Percentiles rank a stretch among this genome's conserved stretches.
Evolutionary conservation across 768 basidiomycete genomes (phyloP).

Genomic region (Lenzites betulinus): DNA sequence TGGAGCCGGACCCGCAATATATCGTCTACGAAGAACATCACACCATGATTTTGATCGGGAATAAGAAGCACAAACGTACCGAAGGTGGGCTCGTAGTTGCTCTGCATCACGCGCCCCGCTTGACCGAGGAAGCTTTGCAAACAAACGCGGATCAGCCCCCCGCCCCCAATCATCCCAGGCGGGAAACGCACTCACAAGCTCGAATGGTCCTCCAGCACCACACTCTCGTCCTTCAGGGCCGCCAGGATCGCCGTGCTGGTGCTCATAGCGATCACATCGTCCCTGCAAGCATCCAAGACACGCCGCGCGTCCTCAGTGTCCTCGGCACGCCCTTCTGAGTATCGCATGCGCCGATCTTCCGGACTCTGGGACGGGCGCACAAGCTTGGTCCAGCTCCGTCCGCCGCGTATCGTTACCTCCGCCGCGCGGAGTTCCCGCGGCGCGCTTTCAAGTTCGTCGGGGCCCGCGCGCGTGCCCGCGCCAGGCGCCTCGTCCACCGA

Average conservation of each 20-base stretch:
- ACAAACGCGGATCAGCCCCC: not conserved
- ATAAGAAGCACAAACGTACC: conserved; percentile 36
- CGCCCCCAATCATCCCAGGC: not conserved
- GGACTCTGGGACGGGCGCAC: conserved; percentile 26
- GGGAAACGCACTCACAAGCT: conserved; percentile 53
- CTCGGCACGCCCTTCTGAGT: conserved; percentile 24
- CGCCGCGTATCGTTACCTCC: conserved; percentile 51
- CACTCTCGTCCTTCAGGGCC: conserved; percentile 43
- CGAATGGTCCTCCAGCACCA: conserved; percentile 56
- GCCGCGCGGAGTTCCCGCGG: conserved; percentile 49
- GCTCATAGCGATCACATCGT: conserved; percentile 61
- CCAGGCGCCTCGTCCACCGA: conserved; percentile 33
- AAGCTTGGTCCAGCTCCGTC: conserved; percentile 50
- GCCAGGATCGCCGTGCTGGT: conserved; percentile 45
- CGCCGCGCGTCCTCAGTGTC: conserved; percentile 45
- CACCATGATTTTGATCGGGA: not conserved
- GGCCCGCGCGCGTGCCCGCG: conserved; percentile 7
- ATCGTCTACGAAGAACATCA: conserved; percentile 44
- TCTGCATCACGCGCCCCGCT: conserved; percentile 49
- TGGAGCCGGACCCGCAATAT: conserved; percentile 64
- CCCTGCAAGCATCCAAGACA: conserved; percentile 53
- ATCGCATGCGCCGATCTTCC: conserved; percentile 20
- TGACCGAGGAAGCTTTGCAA: conserved; percentile 57
- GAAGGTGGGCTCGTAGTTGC: conserved; percentile 53
- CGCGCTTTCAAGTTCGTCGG: conserved; percentile 37